These are phyloP conservation scores for Artemisia tridentata DNA, from an alignment of 129 eudicot genomes.

Conservation along the genomic window DNA sequence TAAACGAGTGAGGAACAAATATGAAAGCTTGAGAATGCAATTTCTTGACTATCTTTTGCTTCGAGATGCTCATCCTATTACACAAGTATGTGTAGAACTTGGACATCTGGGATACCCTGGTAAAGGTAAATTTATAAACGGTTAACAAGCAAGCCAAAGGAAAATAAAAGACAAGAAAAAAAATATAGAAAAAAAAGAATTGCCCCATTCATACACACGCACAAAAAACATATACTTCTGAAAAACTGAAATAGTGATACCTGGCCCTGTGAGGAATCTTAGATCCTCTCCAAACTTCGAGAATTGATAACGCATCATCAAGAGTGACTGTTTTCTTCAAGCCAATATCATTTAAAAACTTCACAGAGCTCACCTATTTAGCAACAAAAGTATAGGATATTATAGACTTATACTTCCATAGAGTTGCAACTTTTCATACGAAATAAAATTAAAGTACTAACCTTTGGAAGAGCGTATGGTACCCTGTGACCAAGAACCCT, in stretches of 20 bases:
- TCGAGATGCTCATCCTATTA: slow-evolving; percentile 50
- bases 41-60: slow-evolving; percentile 42
- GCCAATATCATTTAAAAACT: slow-evolving; percentile 16
- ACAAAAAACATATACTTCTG: too few species aligned
- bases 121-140: background rate
- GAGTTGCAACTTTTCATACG: too few species aligned
- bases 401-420: too few species aligned
- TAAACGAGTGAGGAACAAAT: too few species aligned
- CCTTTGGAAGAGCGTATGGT: slow-evolving; percentile 35
- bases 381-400: slow-evolving; percentile 21
- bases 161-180: too few species aligned
- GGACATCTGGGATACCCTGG: slow-evolving; percentile 23
- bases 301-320: too few species aligned
- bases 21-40: too few species aligned
- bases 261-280: slow-evolving; percentile 48
- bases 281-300: slow-evolving; percentile 47
- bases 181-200: background rate
- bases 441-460: slow-evolving; percentile 17
- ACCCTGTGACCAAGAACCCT: too few species aligned
- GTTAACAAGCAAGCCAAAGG: slow-evolving; percentile 32
- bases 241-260: slow-evolving; percentile 25
- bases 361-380: slow-evolving; percentile 55
- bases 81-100: slow-evolving; percentile 60
- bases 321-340: too few species aligned
- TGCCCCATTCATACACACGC: background rate